phyloP scores from a whole-genome alignment of 139 green algal species.

The Asterochloris sp. region DNA sequence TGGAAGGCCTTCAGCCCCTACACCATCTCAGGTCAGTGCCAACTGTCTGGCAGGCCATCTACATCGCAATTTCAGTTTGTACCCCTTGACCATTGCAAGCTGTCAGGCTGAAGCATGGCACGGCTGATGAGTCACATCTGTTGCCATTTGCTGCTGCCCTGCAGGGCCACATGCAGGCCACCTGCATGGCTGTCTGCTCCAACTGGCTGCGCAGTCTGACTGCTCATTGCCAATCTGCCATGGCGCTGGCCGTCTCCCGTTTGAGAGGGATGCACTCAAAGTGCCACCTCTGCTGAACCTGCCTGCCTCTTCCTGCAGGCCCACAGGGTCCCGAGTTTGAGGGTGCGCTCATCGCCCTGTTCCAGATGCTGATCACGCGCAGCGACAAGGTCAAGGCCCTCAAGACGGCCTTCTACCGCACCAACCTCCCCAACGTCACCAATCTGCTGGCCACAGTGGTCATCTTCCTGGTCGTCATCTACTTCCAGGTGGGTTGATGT shows the following conservation, averaged over 20 bases:
- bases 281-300: not conserved
- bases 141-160: too few species aligned
- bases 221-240: too few species aligned
- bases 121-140: too few species aligned
- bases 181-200: too few species aligned
- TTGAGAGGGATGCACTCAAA: too few species aligned
- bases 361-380: slow-evolving; percentile 94
- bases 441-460: slow-evolving; percentile 94
- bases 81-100: too few species aligned
- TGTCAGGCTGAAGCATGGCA: too few species aligned
- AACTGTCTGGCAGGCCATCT: too few species aligned
- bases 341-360: slow-evolving; percentile 94
- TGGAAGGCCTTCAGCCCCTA: slow-evolving; percentile 98
- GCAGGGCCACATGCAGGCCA: too few species aligned
- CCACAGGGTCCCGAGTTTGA: slow-evolving; percentile 95
- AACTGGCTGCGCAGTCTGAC: too few species aligned
- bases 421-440: slow-evolving; percentile 96
- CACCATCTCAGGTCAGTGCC: slow-evolving; percentile 47
- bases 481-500: slow-evolving; percentile 81
- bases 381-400: slow-evolving; percentile 90
- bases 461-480: slow-evolving; percentile 98
- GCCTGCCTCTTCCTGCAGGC: slow-evolving; percentile 13
- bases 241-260: too few species aligned
- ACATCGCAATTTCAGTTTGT: too few species aligned
- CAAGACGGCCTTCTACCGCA: slow-evolving; percentile 98